These are phyloP conservation scores for Paraphoma sp. DNA, from an alignment of 2,329 filamentous ascomycete genomes.

Conservation along the genomic window DNA sequence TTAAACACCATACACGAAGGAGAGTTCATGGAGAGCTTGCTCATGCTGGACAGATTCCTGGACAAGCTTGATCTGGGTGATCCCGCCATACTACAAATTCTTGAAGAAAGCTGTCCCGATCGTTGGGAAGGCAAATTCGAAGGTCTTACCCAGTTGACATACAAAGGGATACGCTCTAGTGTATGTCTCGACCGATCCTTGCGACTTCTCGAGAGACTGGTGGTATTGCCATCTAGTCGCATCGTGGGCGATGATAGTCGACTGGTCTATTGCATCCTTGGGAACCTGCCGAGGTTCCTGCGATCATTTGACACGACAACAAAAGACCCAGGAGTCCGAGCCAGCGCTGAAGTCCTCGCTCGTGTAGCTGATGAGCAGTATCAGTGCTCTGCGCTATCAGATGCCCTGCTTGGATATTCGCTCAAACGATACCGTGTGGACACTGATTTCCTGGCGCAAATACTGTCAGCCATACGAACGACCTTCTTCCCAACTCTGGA, in stretches of 20 bases:
- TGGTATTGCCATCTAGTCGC: conserved; percentile 77
- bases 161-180: conserved; percentile 91
- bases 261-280: conserved; percentile 83
- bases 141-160: conserved; percentile 82
- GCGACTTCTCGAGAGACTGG: conserved; percentile 77
- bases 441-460: conserved; percentile 77
- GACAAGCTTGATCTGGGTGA: conserved; percentile 82
- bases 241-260: conserved; percentile 84
- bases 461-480: conserved; percentile 75
- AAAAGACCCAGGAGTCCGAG: conserved; percentile 56
- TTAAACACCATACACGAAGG: conserved; percentile 95
- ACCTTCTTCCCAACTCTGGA: conserved; percentile 84
- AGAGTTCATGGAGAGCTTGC: conserved; percentile 89
- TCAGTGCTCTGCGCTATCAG: conserved; percentile 70
- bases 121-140: conserved; percentile 91
- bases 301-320: conserved; percentile 74
- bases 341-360: conserved; percentile 73
- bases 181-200: conserved; percentile 80
- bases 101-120: conserved; percentile 79
- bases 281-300: conserved; percentile 88
- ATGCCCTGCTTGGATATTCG: conserved; percentile 74
- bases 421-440: conserved; percentile 69
- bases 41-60: conserved; percentile 88
- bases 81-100: conserved; percentile 69
- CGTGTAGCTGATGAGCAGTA: conserved; percentile 77